Evolutionary conservation across 208 protist genomes (phyloP).

Genomic region (Acanthamoeba sp.): DNA sequence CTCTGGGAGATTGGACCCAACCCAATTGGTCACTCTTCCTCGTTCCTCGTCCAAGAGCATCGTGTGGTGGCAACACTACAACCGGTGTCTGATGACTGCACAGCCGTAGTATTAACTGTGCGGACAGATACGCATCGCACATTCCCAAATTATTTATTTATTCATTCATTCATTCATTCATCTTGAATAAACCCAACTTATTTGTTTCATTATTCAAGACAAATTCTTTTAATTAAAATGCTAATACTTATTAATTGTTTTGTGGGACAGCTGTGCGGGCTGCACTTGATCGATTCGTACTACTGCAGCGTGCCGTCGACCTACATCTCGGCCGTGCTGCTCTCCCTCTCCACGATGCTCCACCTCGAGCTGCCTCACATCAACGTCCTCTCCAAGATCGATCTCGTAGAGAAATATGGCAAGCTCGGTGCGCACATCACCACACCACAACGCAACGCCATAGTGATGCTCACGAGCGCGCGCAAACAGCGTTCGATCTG

Average conservation of each 20-base stretch:
- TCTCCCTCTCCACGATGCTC: slow-evolving; percentile 97
- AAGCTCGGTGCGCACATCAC: slow-evolving; percentile 74
- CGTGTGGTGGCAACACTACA: no score
- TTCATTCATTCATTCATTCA: background rate
- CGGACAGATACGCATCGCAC: slow-evolving; percentile 41
- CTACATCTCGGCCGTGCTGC: slow-evolving; percentile 96
- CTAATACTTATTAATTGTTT: slow-evolving; percentile 65
- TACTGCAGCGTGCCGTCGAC: slow-evolving; percentile 96
- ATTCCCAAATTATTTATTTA: slow-evolving; percentile 5
- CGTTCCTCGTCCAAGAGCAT: slow-evolving; percentile 17
- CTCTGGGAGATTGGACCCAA: background rate
- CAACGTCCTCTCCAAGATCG: slow-evolving; percentile 98
- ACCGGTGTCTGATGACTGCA: slow-evolving; percentile 19
- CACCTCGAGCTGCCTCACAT: slow-evolving; percentile 92
- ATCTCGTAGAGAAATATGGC: slow-evolving; percentile 90
- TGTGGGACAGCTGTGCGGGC: slow-evolving; percentile 90
- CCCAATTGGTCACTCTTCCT: slow-evolving; percentile 7
- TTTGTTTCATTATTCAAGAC: background rate
- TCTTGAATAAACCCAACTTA: background rate
- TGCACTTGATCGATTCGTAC: slow-evolving; percentile 96
- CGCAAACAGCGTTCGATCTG: slow-evolving; percentile 89
- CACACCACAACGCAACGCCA: slow-evolving; percentile 57
- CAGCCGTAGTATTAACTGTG: slow-evolving; percentile 30
- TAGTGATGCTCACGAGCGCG: background rate
- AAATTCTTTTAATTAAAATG: slow-evolving; percentile 88